Evolutionary conservation across 495 filamentous ascomycete genomes (phyloP), one percentile per base, ranked within the genome.

Genomic region (Monascus purpureus): DNA sequence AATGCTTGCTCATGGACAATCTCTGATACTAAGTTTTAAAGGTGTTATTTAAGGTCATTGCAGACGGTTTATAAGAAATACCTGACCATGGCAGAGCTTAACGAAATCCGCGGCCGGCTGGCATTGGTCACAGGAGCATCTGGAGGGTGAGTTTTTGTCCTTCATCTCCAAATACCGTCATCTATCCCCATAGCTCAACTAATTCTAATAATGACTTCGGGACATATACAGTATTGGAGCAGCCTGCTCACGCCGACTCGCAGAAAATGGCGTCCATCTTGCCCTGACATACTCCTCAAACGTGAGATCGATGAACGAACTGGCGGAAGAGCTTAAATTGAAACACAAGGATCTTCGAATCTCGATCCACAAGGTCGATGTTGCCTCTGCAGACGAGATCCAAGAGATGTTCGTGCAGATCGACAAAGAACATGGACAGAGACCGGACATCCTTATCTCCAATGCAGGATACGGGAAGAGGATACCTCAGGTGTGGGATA

Each of bases 91-190:
- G 3, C 16, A 6, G 28, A 16, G 8, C 13, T 16, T 38, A 75
- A 76, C 42, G 59, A 67, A 19, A 57, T 77, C 33, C 51, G 44
- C 13, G 73, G 72, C 39, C 67, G 69, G 27, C 56, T 79, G 12
- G 73, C 70, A 36, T 64, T 79, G 4, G 65, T 79, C 37, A 79
- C 74, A 2, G 74, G 74, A 13, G 74, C 73, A 39, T 77, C 73
- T 17, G 73, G 73, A 49, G 73, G 74, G 73, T 75, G 63, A 40
- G 54, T 36, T 16, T 13, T 25, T 15, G 13, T 22, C 27, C 18
- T 15, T n/a, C 0, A 12, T 1, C 23, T 13, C 1, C 8, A 32
- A 13, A 33, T 23, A 8, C 16, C 13, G n/a, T 17, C n/a, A 5
- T 32, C n/a, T n/a, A n/a, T n/a, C n/a, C 19, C 25, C 15, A 37